phyloP scores from a whole-genome alignment of 1,139 yeast genomes.

The Wickerhamiella pararugosa region DNA sequence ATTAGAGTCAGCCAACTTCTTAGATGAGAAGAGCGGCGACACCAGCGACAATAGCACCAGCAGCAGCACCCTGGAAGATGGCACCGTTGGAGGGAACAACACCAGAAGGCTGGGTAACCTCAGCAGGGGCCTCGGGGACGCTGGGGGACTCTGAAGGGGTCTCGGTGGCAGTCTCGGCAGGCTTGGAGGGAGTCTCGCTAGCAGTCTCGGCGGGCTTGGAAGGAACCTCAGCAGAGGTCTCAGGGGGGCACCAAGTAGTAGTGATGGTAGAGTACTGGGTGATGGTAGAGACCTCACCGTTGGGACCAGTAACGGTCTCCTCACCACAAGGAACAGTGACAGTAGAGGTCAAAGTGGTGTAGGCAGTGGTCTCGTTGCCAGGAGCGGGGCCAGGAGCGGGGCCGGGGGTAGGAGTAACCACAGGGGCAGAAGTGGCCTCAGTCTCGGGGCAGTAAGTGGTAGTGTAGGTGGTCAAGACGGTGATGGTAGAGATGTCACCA shows the following conservation, averaged over 20 bases:
- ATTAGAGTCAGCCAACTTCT: slow-evolving; percentile 8
- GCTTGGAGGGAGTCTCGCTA: slow-evolving; percentile 15
- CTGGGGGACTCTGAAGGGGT: slow-evolving; percentile 5
- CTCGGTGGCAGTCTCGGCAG: slow-evolving; percentile 8
- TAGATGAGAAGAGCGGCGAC: slow-evolving; percentile 27
- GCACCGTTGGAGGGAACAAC: slow-evolving; percentile 10
- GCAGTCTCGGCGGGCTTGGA: background rate
- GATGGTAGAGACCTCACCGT: slow-evolving; percentile 27
- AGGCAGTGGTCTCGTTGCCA: slow-evolving; percentile 21
- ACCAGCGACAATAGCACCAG: slow-evolving; percentile 20
- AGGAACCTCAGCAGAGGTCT: slow-evolving; percentile 25
- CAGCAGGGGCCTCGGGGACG: background rate
- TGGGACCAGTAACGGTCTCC: slow-evolving; percentile 22
- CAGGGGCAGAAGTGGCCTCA: slow-evolving; percentile 28
- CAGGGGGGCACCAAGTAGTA: slow-evolving; percentile 36
- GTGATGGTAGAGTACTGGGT: slow-evolving; percentile 30
- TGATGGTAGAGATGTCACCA: slow-evolving; percentile 27
- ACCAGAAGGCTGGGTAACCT: slow-evolving; percentile 7
- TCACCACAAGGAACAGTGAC: slow-evolving; percentile 18
- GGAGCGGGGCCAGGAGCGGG: slow-evolving; percentile 6
- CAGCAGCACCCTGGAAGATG: slow-evolving; percentile 17
- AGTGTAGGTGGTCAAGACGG: slow-evolving; percentile 30
- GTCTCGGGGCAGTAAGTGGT: slow-evolving; percentile 40
- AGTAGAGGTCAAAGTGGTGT: slow-evolving; percentile 32
- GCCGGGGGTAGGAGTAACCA: slow-evolving; percentile 6